A percentile compares a stretch with the other conserved stretches of the same genome.
These are phyloP conservation scores for Myriosclerotinia duriaeana DNA, from an alignment of 2,329 filamentous ascomycete genomes.

Conservation along the genomic window DNA sequence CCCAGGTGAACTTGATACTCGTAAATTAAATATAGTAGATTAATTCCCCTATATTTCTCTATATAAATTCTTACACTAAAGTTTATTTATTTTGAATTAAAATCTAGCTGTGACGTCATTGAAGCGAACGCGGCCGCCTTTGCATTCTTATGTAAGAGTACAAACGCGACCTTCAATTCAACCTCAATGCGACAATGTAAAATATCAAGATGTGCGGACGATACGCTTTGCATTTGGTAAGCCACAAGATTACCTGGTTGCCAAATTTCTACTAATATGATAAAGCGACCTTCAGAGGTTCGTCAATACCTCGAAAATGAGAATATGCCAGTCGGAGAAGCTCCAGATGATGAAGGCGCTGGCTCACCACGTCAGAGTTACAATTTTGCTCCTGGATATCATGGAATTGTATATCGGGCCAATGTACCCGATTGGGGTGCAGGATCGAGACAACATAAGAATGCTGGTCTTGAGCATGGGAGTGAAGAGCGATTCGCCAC, in stretches of 20 bases:
- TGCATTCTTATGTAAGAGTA: too few relatives aligned
- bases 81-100: too few relatives aligned
- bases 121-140: not conserved
- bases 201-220: constrained; percentile 39
- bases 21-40: too few relatives aligned
- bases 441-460: constrained; percentile 41
- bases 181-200: constrained; percentile 11
- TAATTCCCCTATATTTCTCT: too few relatives aligned
- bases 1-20: too few relatives aligned
- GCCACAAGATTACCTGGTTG: not conserved
- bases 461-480: constrained; percentile 34
- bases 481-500: constrained; percentile 31
- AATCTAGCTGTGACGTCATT: not conserved
- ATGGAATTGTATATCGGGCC: constrained; percentile 83
- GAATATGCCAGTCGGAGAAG: constrained; percentile 70
- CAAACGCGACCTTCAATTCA: not conserved
- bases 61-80: too few relatives aligned
- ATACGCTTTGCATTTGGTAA: constrained; percentile 39
- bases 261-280: constrained; percentile 14
- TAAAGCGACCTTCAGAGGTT: constrained; percentile 72
- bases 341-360: constrained; percentile 65
- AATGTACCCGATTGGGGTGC: constrained; percentile 63
- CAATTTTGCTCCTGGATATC: constrained; percentile 88
- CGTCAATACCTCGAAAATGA: constrained; percentile 71
- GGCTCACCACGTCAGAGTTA: constrained; percentile 68